Conservation (phyloP, 805 yeast species). For the Cephaloascus albidus region DNA sequence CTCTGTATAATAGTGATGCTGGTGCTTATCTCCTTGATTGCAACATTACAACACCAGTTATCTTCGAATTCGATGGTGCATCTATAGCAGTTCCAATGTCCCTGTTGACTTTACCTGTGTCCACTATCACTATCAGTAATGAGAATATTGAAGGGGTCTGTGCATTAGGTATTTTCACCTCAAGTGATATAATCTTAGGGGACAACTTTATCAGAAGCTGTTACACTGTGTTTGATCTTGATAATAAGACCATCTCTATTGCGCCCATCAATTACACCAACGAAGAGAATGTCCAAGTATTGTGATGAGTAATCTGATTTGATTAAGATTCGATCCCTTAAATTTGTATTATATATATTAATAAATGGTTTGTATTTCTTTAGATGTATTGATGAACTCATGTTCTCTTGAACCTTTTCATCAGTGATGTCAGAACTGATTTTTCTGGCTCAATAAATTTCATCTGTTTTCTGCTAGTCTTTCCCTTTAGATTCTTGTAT, state of each 20-base stretch:
- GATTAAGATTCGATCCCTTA: too few species aligned
- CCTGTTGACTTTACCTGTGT: not conserved
- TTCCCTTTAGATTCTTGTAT: too few species aligned
- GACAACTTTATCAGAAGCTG: slow-evolving; percentile 57
- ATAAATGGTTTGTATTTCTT: too few species aligned
- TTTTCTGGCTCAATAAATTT: too few species aligned
- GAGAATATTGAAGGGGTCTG: not conserved
- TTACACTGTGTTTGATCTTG: slow-evolving; percentile 58
- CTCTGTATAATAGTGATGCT: not conserved
- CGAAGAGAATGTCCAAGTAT: slow-evolving; percentile 12
- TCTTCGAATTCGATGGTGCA: not conserved
- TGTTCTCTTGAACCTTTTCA: too few species aligned
- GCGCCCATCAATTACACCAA: slow-evolving; percentile 31
- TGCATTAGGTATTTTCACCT: not conserved
- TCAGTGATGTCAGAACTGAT: too few species aligned
- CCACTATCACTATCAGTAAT: not conserved
- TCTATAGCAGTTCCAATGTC: not conserved
- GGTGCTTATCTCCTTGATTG: not conserved
- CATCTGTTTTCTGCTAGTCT: too few species aligned
- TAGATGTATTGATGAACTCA: too few species aligned
- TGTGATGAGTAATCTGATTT: too few species aligned
- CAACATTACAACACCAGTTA: not conserved
- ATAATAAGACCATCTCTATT: slow-evolving; percentile 44
- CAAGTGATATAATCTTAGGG: slow-evolving; percentile 38
- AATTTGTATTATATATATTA: too few species aligned